These are phyloP conservation scores for Thalassiosira ordinaria DNA, from an alignment of 352 stramenopile species.

Conservation along the genomic window DNA sequence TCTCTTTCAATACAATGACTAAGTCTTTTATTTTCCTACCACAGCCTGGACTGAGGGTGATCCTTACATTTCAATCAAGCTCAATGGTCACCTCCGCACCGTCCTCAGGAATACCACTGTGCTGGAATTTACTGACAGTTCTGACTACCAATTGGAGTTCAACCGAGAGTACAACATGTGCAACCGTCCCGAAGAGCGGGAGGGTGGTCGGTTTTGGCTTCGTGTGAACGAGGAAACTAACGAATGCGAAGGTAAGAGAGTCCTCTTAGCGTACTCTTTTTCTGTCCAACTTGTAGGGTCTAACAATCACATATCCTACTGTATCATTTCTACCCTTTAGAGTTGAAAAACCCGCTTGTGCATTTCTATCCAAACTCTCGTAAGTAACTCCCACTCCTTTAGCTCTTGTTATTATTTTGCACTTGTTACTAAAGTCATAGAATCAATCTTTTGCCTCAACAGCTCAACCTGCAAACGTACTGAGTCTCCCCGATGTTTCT, in stretches of 20 bases:
- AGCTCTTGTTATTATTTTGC: neutral
- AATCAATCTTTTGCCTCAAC: neutral
- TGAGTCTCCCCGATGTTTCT: slow-evolving; percentile 47
- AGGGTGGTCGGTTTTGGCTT: slow-evolving; percentile 37
- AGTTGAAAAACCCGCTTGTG: slow-evolving; percentile 46
- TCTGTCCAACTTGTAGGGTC: neutral
- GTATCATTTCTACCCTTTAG: too few relatives aligned
- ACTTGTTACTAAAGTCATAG: neutral
- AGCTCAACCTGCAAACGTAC: slow-evolving; percentile 41
- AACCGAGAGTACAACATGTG: slow-evolving; percentile 63
- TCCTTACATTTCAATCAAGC: slow-evolving; percentile 51
- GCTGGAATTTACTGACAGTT: slow-evolving; percentile 18
- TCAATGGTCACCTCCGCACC: slow-evolving; percentile 60
- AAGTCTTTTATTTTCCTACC: too few relatives aligned
- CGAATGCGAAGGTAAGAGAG: too few relatives aligned
- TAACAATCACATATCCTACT: too few relatives aligned
- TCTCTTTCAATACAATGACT: too few relatives aligned
- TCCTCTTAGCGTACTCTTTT: too few relatives aligned
- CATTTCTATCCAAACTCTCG: slow-evolving; percentile 46
- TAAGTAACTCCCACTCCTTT: too few relatives aligned
- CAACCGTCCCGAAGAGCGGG: slow-evolving; percentile 23
- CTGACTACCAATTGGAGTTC: slow-evolving; percentile 47
- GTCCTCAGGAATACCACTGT: slow-evolving; percentile 7
- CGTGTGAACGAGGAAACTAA: slow-evolving; percentile 42
- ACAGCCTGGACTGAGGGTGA: slow-evolving; percentile 31